Base-by-base conservation (phyloP, 2,329 filamentous ascomycete species). In the Colletotrichum orbiculare region DNA sequence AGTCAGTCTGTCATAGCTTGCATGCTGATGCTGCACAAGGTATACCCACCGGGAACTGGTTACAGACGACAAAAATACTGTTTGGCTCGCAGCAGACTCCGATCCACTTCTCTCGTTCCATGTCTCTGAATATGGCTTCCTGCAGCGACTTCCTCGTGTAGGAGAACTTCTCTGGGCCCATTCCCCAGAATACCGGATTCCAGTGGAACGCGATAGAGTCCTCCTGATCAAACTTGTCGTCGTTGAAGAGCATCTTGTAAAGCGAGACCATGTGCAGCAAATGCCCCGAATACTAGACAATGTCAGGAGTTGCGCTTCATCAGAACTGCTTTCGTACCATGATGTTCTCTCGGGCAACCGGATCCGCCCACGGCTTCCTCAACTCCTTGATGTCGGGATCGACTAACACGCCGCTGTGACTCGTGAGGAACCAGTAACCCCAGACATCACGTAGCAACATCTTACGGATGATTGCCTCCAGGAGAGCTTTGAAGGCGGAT, bases 51-150 rank as follows among this genome's bases (percentile, higher is more conserved):
- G 77, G 78, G 70, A 81, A 81, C 60, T 81, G 79, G 66, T 81
- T 81, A 69, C 79, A 81, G 48, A 79, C 74, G 5, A 78, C 67
- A 60, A 78, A 79, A 8, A 78, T 72, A 3, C 67, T 69, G 68
- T 81, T 82, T 2, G 78, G 79, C 69, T 81, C 79, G 62, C 79
- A 81, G 52, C 78, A 81, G 2, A 78, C 78, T 0, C 79, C 78
- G 2, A 79, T 66, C 77, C 77, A 81, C 0, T 69, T 69, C 47
- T 76, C 74, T 11, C 69, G 54, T 64, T 79, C 78, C 77, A 81
- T 80, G 43, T 72, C 66, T 37, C 77, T 73, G n/a, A 81, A 58
- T 11, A 70, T 73, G 3, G 71, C 73, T 13, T 69, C 58, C 64
- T 81, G 78, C 49, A 81, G 67, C 25, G 64, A 71, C 8, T 68